Percentiles rank a stretch among this genome's conserved stretches.
Conservation (phyloP, 202 grass and related monocot genomes). For the Schoenoplectus triqueter region DNA sequence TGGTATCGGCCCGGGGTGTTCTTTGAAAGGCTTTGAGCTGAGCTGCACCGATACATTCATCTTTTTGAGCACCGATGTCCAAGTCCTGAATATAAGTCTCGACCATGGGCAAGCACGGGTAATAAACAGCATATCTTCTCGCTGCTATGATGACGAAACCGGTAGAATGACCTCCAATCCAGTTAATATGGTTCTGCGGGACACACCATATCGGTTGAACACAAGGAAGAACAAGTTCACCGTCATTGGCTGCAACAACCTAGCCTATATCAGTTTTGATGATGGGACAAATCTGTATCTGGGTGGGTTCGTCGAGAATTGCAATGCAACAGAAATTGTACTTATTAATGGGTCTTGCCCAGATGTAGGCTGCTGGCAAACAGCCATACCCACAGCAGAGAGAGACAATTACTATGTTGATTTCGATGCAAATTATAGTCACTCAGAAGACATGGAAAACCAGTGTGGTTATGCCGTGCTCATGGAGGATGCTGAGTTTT, state of each 20-base stretch:
- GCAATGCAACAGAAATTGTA: not conserved
- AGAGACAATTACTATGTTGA: not conserved
- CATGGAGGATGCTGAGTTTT: not conserved
- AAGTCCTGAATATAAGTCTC: not conserved
- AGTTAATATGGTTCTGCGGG: not conserved
- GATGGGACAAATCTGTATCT: not conserved
- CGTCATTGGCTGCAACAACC: constrained; percentile 30
- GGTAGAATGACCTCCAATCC: not conserved
- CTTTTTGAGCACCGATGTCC: not conserved
- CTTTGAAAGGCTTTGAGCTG: not conserved
- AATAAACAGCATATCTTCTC: not conserved
- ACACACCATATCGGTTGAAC: constrained; percentile 22
- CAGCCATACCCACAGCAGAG: not conserved
- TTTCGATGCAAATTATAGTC: not conserved
- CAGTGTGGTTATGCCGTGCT: constrained; percentile 26
- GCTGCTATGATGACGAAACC: not conserved
- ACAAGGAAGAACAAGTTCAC: constrained; percentile 47
- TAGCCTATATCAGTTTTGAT: not conserved
- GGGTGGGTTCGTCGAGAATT: constrained; percentile 4
- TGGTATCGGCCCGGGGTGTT: not conserved
- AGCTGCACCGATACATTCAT: not conserved
- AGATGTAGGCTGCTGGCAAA: constrained; percentile 40
- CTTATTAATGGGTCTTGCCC: not conserved
- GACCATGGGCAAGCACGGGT: not conserved
- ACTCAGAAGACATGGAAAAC: not conserved